Base-by-base conservation (phyloP, 2,329 filamentous ascomycete genomes). In the Aureobasidium lini region DNA sequence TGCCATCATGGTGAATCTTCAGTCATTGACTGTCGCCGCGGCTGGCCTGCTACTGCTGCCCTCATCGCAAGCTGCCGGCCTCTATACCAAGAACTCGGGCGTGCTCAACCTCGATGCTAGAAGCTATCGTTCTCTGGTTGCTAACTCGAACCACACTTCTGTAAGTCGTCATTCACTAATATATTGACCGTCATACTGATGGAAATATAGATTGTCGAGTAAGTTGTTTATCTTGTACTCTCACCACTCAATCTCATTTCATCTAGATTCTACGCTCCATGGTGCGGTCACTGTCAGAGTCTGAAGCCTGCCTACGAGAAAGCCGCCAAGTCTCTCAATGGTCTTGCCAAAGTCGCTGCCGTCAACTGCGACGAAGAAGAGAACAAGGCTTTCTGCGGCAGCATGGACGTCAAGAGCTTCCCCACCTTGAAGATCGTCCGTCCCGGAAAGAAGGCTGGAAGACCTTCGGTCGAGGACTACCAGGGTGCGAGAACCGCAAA, bases 251-350 rank as follows among this genome's bases (percentile, higher is more conserved):
- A 42, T 61, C 56, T 54, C 54, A 57, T 37, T 18, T 16, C 68
- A 72, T 49, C 64, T 71, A 66, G 72, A 72, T 97, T 97, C 81
- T 97, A 96, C 70, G 93, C 93, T 8, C 93, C 93, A 28, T 97
- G 93, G 93, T 97, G 94, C 69, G 94, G 93, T 43, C 94, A 97
- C 76, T 99, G 94, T 78, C 83, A 96, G 76, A 96, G 88, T 76
- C 87, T 99, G 69, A 92, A 96, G 76, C 93, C 92, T 3, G 89
- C 90, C 46, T 99, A 94, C 76, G 93, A 97, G 74, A 96, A 96
- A 75, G 92, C 87, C 1, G 94, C 94, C 66, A 88, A 87, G 68
- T 90, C 86, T 67, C 86, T 99, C 61, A 84, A 88, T n/a, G 94
- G 94, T 13, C 81, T 97, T 13, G 94, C 91, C 67, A 95, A 96